Evolutionary conservation across 75 land plant species (phyloP), one percentile per base, ranked within the genome.

Genomic region (Selaginella tamariscina): DNA sequence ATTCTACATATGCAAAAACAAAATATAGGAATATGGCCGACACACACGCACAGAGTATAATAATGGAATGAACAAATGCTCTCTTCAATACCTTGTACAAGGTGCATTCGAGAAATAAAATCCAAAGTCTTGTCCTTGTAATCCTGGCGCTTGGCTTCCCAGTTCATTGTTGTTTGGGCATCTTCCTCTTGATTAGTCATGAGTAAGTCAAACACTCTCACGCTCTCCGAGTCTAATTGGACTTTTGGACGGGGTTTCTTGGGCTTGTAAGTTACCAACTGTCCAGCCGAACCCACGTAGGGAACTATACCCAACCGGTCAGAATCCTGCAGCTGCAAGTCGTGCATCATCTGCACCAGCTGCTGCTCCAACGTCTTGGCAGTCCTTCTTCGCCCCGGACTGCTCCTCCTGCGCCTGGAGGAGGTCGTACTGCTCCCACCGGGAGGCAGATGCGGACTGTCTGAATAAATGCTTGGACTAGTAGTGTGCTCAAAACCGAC

Each of bases 91-190:
- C 98, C 99, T 91, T 95, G 99, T 18, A 95, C 79, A 71, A 80
- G 80, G 66, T 81, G 96, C 99, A 95, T 95, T 13, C 85, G 83
- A n/a, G 80, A 77, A 64, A 95, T 91, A 73, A 95, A 95, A 57
- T 78, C 77, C 24, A 83, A 83, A 15, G 73, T 87, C 33, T 81
- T 75, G 27, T 81, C 82, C 39, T 55, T 80, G 11, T 91, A 85
- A 1, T 82, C 66, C 49, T 39, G 32, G 32, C 99, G 73, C 71
- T 90, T 87, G 57, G 85, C 75, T 70, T 82, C 92, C 97, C 93
- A 84, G 55, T 56, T 71, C 23, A 5, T 39, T 15, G 49, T 39
- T 15, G 49, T 39, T 15, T 39, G 11, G 15, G 5, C 49, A 15
- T 15, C 15, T 15, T 39, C 49, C 15, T 15, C 49, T 15, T 39